Evolutionary conservation across 2,329 filamentous ascomycete genomes (phyloP).

Genomic region (Aspergillus versicolor): DNA sequence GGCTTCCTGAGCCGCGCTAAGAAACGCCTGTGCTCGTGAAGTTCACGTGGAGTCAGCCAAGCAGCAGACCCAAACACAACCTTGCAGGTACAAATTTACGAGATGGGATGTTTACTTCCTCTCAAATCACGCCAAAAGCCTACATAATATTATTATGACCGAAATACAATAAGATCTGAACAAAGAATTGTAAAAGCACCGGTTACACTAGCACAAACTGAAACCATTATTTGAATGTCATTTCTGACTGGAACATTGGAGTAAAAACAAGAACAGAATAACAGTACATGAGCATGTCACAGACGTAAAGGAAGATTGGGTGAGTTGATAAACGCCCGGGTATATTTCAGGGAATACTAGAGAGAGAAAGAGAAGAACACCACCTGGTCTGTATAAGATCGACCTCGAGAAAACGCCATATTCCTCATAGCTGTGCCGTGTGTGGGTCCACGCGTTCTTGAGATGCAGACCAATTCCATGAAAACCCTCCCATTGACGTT

Average conservation of each 20-base stretch:
- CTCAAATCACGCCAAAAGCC: not conserved
- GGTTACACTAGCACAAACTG: not conserved
- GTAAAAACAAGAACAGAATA: not conserved
- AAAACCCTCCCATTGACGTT: conserved; percentile 23
- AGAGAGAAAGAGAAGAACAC: conserved; percentile 31
- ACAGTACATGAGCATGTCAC: not conserved
- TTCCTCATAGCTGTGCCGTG: conserved; percentile 23
- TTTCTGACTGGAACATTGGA: not conserved
- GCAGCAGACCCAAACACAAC: not conserved
- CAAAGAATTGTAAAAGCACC: not conserved
- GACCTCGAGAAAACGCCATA: conserved; percentile 34
- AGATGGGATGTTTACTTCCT: not conserved
- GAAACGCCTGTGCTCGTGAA: not conserved
- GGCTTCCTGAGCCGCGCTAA: not conserved
- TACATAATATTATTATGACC: not conserved
- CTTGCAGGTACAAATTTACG: no score
- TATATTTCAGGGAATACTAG: conserved; percentile 34
- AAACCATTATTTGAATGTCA: not conserved
- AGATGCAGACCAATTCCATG: conserved; percentile 24
- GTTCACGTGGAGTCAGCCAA: not conserved
- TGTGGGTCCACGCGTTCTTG: conserved; percentile 21
- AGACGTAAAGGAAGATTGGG: not conserved
- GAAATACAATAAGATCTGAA: not conserved
- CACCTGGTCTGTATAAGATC: conserved; percentile 26
- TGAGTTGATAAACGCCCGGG: conserved; percentile 28